Evolutionary conservation across 1,284 basidiomycete species (phyloP), one percentile per base, ranked within the genome.

Genomic region (Filobasidium uniguttulatum): DNA sequence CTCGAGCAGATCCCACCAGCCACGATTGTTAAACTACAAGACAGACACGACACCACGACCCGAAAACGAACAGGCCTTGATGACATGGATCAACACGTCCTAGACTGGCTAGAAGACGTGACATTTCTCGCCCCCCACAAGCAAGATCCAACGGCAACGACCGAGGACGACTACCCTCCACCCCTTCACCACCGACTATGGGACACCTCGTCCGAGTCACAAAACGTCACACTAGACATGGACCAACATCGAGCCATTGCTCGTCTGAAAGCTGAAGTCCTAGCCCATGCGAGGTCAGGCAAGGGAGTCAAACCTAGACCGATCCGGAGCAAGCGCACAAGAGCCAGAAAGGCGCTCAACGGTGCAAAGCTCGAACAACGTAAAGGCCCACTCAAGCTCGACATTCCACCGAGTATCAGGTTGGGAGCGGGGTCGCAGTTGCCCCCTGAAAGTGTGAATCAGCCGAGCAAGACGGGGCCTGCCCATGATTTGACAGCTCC

Each of bases 191-290:
- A 20, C 20, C 45, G 50, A 3, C 26, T 52, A 3, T 52, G 50
- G 50, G 38, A 47, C 23, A 37, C 36, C 3, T 17, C 22, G n/a
- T n/a, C 29, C 10, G 30, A 43, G 5, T 37, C 26, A 17, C 31
- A 48, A 10, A 47, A 36, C 46, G 29, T 33, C 5, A n/a, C 19
- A 28, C 40, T 43, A 15, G 40, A 43, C 40, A 43, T 43, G 40
- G 40, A 43, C 29, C 40, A 43, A 26, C 9, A n/a, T 8, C 43
- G 50, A 10, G 50, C 46, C 3, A 17, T 52, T 19, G 38, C 35
- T 33, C 35, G 50, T 29, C 46, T 52, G 19, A 52, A 48, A 38
- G 50, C 50, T 12, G 50, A 52, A 15, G 33, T 52, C 10, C 38
- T 47, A 12, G 50, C 50, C 40, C 46, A 52, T 17, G 50, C 46